Evolutionary conservation across 352 stramenopile species (phyloP).

Genomic region (Globisporangium perplexum): DNA sequence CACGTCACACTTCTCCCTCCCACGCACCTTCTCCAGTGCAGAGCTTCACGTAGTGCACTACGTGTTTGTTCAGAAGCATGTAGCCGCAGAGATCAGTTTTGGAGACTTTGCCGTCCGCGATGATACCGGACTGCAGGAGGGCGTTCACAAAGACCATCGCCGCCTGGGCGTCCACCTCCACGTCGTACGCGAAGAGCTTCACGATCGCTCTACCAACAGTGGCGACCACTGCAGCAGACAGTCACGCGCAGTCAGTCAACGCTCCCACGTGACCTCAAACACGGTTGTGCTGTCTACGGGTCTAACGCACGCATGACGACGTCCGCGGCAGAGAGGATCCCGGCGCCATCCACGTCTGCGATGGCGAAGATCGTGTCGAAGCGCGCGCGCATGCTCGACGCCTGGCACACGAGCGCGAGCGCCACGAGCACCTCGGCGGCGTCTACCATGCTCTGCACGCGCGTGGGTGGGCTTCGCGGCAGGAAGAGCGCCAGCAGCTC

Average conservation of each 20-base stretch:
- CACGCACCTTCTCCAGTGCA: constrained; percentile 41
- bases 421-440: constrained; percentile 62
- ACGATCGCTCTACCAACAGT: constrained; percentile 38
- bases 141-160: constrained; percentile 38
- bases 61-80: constrained; percentile 44
- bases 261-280: background rate
- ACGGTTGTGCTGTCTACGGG: too few relatives aligned
- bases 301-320: constrained; percentile 16
- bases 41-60: constrained; percentile 58
- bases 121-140: constrained; percentile 27
- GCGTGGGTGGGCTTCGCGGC: constrained; percentile 37
- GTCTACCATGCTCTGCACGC: constrained; percentile 66
- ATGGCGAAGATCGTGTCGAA: constrained; percentile 69
- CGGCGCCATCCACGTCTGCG: constrained; percentile 32
- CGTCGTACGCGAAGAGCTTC: constrained; percentile 55
- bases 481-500: constrained; percentile 48
- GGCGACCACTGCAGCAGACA: constrained; percentile 27
- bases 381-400: constrained; percentile 42
- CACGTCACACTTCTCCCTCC: background rate
- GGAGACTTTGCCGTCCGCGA: constrained; percentile 16
- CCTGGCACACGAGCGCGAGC: constrained; percentile 58
- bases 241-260: background rate
- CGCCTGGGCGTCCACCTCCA: constrained; percentile 30
- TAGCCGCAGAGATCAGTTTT: constrained; percentile 39
- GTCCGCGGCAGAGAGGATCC: constrained; percentile 30